phyloP scores from a whole-genome alignment of 305 asterid genomes.

The Fraxinus dipetala region DNA sequence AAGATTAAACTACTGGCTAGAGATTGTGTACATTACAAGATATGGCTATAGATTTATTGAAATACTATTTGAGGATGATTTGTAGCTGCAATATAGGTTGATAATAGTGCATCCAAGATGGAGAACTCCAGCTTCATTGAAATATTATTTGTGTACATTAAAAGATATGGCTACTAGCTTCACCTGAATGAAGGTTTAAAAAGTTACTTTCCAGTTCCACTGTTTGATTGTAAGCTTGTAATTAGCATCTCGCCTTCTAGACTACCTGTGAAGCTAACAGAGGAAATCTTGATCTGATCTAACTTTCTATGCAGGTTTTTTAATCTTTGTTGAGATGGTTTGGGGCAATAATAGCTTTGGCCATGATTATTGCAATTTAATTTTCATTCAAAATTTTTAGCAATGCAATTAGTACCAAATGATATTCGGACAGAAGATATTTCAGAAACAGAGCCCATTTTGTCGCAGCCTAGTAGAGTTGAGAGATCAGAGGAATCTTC shows the following conservation, averaged over 20 bases:
- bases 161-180: neutral
- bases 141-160: neutral
- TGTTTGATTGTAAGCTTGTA: neutral
- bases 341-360: slow-evolving; percentile 24
- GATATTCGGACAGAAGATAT: slow-evolving; percentile 60
- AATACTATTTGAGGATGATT: neutral
- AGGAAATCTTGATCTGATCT: slow-evolving; percentile 11
- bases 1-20: neutral
- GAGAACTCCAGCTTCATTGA: neutral
- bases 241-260: neutral
- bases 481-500: slow-evolving; percentile 49
- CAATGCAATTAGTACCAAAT: slow-evolving; percentile 74
- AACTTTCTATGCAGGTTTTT: slow-evolving; percentile 31
- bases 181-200: neutral
- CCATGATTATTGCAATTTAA: slow-evolving; percentile 41
- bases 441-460: slow-evolving; percentile 91
- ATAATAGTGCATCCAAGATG: slow-evolving; percentile 6
- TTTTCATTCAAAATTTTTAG: slow-evolving; percentile 35
- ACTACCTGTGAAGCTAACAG: neutral
- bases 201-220: neutral
- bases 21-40: neutral
- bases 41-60: neutral
- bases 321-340: slow-evolving; percentile 40
- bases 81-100: neutral
- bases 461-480: slow-evolving; percentile 41